phyloP scores from a whole-genome alignment of 495 filamentous ascomycete genomes.

The Penicillium waksmanii region DNA sequence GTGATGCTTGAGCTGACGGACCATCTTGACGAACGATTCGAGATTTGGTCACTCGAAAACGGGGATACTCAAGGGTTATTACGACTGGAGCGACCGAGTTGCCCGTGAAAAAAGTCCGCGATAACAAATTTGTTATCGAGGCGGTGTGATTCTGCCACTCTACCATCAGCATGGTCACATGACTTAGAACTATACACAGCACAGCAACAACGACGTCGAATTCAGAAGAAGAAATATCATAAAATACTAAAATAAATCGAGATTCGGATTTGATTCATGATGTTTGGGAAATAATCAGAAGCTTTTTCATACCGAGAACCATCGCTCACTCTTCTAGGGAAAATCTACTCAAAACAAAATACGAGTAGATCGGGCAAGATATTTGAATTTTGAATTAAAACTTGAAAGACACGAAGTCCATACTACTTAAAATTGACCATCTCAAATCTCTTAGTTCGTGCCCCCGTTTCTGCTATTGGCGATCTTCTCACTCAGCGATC shows the following conservation, averaged over 20 bases:
- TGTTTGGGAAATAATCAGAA: too few species aligned
- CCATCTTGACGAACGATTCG: slow-evolving; percentile 58
- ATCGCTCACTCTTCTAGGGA: too few species aligned
- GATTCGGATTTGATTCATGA: neutral
- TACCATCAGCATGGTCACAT: neutral
- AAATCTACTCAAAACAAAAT: too few species aligned
- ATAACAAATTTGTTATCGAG: slow-evolving; percentile 37
- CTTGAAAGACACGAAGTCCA: too few species aligned
- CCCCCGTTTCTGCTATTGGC: slow-evolving; percentile 7
- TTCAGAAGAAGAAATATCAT: neutral
- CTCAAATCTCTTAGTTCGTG: neutral
- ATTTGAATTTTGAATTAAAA: too few species aligned
- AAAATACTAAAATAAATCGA: neutral
- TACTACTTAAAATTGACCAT: neutral
- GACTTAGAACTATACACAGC: neutral
- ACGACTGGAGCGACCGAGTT: neutral
- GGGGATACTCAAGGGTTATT: neutral
- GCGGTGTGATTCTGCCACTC: slow-evolving; percentile 30
- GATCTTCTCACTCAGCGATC: slow-evolving; percentile 31
- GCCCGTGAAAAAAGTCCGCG: slow-evolving; percentile 19
- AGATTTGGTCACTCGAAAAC: neutral
- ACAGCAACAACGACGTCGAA: neutral
- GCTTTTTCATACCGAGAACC: too few species aligned
- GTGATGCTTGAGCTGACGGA: slow-evolving; percentile 90
- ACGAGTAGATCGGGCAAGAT: too few species aligned